Evolutionary conservation across 345 rosid species (phyloP), one percentile per base, ranked within the genome.

Genomic region (Dovyalis caffra): DNA sequence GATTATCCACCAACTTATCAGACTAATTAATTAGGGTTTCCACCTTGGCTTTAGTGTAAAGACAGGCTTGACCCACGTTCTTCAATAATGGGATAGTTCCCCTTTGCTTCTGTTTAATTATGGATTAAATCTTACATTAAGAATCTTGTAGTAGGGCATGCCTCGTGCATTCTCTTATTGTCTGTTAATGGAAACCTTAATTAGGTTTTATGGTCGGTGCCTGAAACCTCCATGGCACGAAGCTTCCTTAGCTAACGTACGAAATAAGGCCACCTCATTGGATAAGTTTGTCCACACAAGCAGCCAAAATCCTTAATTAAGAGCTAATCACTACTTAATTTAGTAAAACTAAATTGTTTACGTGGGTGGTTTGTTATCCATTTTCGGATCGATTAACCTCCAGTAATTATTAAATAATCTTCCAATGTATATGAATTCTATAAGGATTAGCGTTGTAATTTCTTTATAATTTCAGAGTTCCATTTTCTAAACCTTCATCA

Each of bases 41-140:
- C 79, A 77, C 77, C 81, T 75, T 34, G 85, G 83, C 65, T 67
- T 76, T 69, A 23, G 80, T 68, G 85, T 81, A 62, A 83, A 72
- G 86, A 85, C 86, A 85, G 85, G 71, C 80, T 77, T 74, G 65
- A 65, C 74, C 75, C 90, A 83, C 88, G 87, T 81, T 83, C 56
- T 77, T 81, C 86, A 77, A 84, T 79, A 69, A 82, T 78, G 78
- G 47, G 47, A 8, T 37, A 23, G 18, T 29, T 21, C 23, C 15
- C 32, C 31, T 43, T 66, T 11, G 35, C 35, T 62, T 28, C 69
- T 56, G 73, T 73, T 34, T 77, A n/a, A 60, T 40, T 63, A 23
- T 76, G 75, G 82, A 82, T 85, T 84, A 23, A 74, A 79, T 78
- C 82, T 79, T 63, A 74, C 72, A 76, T 60, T 66, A 80, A 56